These are phyloP conservation scores for Hypomyces perniciosus DNA, from an alignment of 2,329 filamentous ascomycete species.

Conservation along the genomic window DNA sequence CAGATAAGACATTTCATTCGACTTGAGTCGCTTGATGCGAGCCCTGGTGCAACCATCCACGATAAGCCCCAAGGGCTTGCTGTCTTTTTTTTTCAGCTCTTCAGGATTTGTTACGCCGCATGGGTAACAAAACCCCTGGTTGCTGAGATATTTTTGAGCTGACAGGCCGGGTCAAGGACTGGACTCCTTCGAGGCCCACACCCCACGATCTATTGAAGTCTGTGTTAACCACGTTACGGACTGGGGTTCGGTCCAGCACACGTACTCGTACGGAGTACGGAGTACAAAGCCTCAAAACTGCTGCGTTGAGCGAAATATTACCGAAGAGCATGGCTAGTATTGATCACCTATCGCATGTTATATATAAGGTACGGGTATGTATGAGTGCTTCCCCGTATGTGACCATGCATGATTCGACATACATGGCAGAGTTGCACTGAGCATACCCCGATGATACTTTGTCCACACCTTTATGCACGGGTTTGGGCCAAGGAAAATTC, in stretches of 20 bases:
- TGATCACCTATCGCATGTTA: no score
- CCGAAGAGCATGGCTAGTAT: background rate
- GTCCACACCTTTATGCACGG: no score
- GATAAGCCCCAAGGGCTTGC: background rate
- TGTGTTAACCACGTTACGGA: conserved; percentile 2
- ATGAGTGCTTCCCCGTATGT: no score
- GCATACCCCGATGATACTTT: no score
- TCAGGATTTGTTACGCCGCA: background rate
- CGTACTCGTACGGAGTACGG: no score
- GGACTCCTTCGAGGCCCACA: background rate
- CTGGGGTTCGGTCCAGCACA: background rate
- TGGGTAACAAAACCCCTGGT: background rate
- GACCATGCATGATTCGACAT: background rate
- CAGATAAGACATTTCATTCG: background rate
- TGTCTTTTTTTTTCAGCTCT: background rate
- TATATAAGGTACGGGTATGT: no score
- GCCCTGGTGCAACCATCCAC: background rate
- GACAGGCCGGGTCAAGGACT: background rate
- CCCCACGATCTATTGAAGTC: conserved; percentile 2
- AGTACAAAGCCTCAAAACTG: conserved; percentile 1
- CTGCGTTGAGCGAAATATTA: background rate
- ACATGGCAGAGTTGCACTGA: background rate
- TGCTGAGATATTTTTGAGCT: background rate
- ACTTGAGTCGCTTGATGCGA: background rate
- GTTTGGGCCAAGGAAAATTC: no score